Evolutionary conservation across 73 alveolate species (phyloP).

Genomic region (Effrenium voratum): DNA sequence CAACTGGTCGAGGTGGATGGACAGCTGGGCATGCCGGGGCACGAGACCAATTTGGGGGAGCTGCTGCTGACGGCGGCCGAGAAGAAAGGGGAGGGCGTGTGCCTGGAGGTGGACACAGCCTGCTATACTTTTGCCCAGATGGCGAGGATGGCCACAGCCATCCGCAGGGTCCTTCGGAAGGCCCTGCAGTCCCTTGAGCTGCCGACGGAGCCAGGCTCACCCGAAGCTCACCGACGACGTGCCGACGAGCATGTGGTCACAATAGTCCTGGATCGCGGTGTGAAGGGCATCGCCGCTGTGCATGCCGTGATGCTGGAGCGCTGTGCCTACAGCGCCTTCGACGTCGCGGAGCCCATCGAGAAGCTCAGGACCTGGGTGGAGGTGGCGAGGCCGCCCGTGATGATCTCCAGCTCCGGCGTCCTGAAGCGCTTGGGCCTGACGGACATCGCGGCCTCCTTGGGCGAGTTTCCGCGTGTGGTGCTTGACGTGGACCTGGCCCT

Average conservation of each 20-base stretch:
- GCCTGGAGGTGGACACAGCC: neutral
- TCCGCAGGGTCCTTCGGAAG: slow-evolving; percentile 69
- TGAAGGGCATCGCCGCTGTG: slow-evolving; percentile 60
- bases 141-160: slow-evolving; percentile 48
- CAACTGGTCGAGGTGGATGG: too few species aligned
- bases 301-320: slow-evolving; percentile 71
- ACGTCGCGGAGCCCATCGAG: slow-evolving; percentile 59
- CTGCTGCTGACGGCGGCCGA: too few species aligned
- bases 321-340: slow-evolving; percentile 63
- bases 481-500: slow-evolving; percentile 63
- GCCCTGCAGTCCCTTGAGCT: slow-evolving; percentile 52
- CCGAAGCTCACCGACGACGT: slow-evolving; percentile 45
- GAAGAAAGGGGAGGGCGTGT: too few species aligned
- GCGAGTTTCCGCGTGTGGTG: too few species aligned
- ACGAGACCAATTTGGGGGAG: too few species aligned
- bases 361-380: slow-evolving; percentile 66
- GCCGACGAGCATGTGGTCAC: slow-evolving; percentile 74
- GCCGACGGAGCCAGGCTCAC: neutral
- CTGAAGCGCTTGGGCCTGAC: slow-evolving; percentile 57
- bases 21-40: too few species aligned
- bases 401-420: slow-evolving; percentile 65
- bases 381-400: slow-evolving; percentile 69
- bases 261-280: slow-evolving; percentile 57
- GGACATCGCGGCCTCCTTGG: slow-evolving; percentile 62
- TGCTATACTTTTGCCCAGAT: neutral